A percentile compares a stretch with the other conserved stretches of the same genome.
Evolutionary conservation across 2,329 filamentous ascomycete species (phyloP).

Genomic region (Triangularia setosa): DNA sequence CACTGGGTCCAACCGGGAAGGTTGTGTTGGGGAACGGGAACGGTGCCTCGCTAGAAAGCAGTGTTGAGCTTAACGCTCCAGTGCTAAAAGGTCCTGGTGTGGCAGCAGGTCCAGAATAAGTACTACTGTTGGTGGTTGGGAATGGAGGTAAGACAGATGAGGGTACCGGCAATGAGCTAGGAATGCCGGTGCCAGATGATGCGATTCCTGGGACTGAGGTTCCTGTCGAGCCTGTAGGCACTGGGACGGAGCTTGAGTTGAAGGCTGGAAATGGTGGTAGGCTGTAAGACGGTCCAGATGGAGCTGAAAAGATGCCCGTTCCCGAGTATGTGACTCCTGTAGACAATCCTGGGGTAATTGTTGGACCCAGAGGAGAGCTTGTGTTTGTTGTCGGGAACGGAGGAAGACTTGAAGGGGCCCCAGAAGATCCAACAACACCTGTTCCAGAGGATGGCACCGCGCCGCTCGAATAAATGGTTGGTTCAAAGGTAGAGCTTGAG

Average conservation of each 20-base stretch:
- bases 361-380: neutral
- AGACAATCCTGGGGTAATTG: neutral
- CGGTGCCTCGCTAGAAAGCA: slow-evolving; percentile 2
- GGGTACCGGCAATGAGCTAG: neutral
- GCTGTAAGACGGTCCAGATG: neutral
- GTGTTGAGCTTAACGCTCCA: neutral
- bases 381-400: slow-evolving; percentile 1
- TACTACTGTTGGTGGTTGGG: neutral
- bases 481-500: slow-evolving; percentile 4
- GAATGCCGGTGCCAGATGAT: neutral
- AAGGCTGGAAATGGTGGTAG: neutral
- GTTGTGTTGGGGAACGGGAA: slow-evolving; percentile 11
- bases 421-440: neutral
- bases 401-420: neutral
- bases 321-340: neutral
- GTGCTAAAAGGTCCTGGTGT: neutral
- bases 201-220: neutral
- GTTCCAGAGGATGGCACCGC: neutral
- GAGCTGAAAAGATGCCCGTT: neutral
- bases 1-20: neutral
- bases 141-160: neutral
- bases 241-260: neutral
- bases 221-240: neutral
- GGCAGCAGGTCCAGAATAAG: neutral
- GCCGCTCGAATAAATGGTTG: neutral